Base-by-base conservation (phyloP, 2,329 filamentous ascomycete species). In the Microsporum ferrugineum region DNA sequence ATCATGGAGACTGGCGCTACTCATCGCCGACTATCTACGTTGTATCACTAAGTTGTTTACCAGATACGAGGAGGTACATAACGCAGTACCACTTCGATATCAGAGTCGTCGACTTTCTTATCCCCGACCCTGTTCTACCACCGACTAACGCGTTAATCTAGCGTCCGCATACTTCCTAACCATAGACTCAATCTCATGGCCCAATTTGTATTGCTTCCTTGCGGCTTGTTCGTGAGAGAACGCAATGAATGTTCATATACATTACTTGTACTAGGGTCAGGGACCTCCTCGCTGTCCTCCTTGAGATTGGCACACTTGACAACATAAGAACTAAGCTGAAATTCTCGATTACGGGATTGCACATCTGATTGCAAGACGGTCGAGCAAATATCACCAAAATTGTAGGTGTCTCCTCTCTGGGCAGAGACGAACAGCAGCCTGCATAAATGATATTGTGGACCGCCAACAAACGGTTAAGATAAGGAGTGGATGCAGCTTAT, bases 391-490 rank as follows among this genome's bases (percentile, higher is more conserved):
- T 41, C 39, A 4, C 39, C 39, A 41, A 41, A 41, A 12, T n/a
- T 41, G 39, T 41, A 41, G 14, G 12, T 10, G 39, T 10, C 39
- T 41, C 39, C 39, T 10, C 12, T 41, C 39, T 41, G 39, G 12
- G 39, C 39, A 1, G 39, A 41, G 39, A 41, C 39, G 14, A 41
- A 41, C 3, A 41, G 39, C 14, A 41, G 39, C 39, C 17, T 41
- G 39, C 39, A 41, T 41, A 10, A 23, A 23, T 60, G 60, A 36
- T 60, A 67, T 45, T 66, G 64, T 14, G 63, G 36, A 5, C 62
- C 61, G 1, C 41, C 36, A 8, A 45, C 2, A 51, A 66, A 68
- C 5, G 68, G 65, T 17, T 66, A 62, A 7, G 65, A 57, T 12
- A 70, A 65, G n/a, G 62, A 62, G 8, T 49, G 58, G 17, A 64